These are phyloP conservation scores for Aspergillus jensenii DNA, from an alignment of 2,329 filamentous ascomycete species.

Conservation along the genomic window DNA sequence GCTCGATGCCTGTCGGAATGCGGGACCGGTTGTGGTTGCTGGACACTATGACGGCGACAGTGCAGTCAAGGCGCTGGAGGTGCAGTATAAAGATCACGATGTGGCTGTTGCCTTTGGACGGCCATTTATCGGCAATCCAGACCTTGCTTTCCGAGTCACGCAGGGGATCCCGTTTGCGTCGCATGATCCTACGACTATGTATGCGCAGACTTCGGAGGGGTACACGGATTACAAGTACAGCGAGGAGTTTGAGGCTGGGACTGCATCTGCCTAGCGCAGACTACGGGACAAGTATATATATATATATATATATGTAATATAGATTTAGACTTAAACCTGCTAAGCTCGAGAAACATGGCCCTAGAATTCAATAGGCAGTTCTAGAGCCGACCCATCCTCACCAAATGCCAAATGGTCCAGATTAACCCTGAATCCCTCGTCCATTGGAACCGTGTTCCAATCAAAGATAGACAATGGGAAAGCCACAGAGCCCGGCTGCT, in stretches of 20 bases:
- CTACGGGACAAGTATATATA: no score
- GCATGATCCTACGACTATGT: conserved; percentile 42
- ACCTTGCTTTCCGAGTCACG: conserved; percentile 38
- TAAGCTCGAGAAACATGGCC: no score
- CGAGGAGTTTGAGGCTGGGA: background rate
- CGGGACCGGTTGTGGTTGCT: conserved; percentile 11
- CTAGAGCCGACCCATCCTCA: no score
- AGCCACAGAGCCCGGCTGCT: no score
- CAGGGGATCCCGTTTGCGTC: conserved; percentile 32
- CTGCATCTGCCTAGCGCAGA: no score
- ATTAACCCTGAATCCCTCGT: no score
- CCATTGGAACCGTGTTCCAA: no score
- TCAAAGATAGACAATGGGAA: no score
- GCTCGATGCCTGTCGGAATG: conserved; percentile 1
- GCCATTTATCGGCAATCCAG: conserved; percentile 43
- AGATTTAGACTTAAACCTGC: no score
- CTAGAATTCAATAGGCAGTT: no score
- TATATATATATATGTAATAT: no score
- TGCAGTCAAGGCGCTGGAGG: conserved; percentile 1
- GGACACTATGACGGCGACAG: conserved; percentile 10
- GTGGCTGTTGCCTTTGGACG: conserved; percentile 38
- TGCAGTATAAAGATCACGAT: conserved; percentile 14
- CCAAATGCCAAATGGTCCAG: no score
- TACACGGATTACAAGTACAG: conserved; percentile 35
- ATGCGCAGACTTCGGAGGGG: conserved; percentile 29